These are phyloP conservation scores for Tuber melanosporum DNA, from an alignment of 495 filamentous ascomycete species.

Conservation along the genomic window DNA sequence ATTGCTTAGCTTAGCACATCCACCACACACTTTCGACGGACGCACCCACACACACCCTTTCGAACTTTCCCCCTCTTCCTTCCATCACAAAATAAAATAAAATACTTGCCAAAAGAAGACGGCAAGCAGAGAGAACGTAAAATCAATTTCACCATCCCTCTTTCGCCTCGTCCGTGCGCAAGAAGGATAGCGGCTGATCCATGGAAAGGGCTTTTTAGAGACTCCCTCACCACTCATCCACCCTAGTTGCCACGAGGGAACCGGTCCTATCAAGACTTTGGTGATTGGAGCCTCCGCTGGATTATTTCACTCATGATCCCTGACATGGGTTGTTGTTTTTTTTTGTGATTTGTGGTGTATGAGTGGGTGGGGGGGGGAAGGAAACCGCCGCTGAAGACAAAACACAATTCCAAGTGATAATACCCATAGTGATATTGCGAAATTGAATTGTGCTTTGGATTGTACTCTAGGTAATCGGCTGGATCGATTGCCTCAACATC, in stretches of 20 bases:
- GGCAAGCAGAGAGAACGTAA: background rate
- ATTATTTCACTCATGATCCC: background rate
- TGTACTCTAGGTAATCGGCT: background rate
- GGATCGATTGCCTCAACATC: background rate
- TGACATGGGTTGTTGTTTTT: background rate
- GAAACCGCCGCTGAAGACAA: background rate
- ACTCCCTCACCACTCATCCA: background rate
- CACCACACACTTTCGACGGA: background rate
- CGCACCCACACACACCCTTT: background rate
- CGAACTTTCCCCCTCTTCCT: background rate
- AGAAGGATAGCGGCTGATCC: background rate
- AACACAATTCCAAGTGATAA: background rate
- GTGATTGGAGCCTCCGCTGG: background rate
- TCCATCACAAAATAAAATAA: background rate
- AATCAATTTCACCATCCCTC: background rate
- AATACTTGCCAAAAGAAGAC: background rate
- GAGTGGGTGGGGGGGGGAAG: background rate
- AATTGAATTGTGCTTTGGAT: background rate
- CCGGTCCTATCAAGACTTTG: background rate
- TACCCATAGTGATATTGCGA: background rate
- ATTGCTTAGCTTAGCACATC: background rate
- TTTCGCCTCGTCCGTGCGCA: background rate
- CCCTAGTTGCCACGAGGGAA: conserved; percentile 2
- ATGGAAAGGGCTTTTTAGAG: background rate
- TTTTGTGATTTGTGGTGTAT: background rate